Evolutionary conservation across 2,329 filamentous ascomycete species (phyloP), one percentile per base, ranked within the genome.

Genomic region (Trichoderma sp.): DNA sequence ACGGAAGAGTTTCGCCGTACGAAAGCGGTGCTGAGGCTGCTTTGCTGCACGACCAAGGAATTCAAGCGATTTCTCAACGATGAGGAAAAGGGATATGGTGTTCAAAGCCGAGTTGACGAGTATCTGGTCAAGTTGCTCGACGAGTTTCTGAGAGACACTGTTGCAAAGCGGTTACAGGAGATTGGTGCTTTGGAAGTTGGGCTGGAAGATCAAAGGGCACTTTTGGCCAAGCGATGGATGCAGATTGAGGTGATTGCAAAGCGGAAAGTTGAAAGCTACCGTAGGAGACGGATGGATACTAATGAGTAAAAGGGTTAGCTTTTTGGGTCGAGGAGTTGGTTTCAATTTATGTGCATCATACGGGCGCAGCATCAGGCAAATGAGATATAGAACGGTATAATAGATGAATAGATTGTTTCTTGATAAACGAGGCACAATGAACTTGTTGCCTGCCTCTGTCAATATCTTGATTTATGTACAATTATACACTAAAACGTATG

Each of bases 1-100:
- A n/a, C 77, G 1, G 79, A 83, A 13, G 73, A 72, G 4, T 88
- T 86, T 69, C 83, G 87, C 71, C 78, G 86, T 14, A 87, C 86
- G 0, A 84, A 88, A 74, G 84, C 87, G 11, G 86, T 84, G 3
- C 71, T 88, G 68, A 76, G 86, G 58, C 73, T 78, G 68, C 70
- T 82, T 70, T 76, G 72, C 31, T 76, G 74, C 37, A 72, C 79
- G 58, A 68, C 79, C 57, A 68, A 77, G 1, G 67, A 77, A 3
- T 78, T 79, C 55, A 77, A 81, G 74, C 84, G 84, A 79, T 78
- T 76, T 65, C 72, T 79, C 70, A 74, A 80, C 3, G 75, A 75
- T 5, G 82, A 83, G 33, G 84, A 83, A 47, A 43, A 35, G 31
- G 67, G 60, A 5, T 11, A 3, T 0, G 13, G 16, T 27, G 40